Evolutionary conservation across 495 filamentous ascomycete genomes (phyloP).

Genomic region (Chaetomium cochliodes): DNA sequence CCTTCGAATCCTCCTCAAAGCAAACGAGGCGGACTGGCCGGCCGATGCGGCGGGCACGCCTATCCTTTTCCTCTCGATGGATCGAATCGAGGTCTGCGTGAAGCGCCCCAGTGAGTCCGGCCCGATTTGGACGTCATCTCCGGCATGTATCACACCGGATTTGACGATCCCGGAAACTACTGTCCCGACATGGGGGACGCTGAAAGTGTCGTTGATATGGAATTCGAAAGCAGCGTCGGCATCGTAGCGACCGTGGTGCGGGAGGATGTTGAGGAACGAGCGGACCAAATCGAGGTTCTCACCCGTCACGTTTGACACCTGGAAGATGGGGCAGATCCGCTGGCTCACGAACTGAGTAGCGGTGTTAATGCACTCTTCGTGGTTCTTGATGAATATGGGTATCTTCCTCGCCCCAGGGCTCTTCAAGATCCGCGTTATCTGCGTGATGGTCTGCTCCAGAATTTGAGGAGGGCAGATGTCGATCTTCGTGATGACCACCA

Average conservation of each 20-base stretch:
- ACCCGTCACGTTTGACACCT: slow-evolving; percentile 96
- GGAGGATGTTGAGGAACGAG: slow-evolving; percentile 91
- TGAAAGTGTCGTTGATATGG: slow-evolving; percentile 96
- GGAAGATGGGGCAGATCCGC: slow-evolving; percentile 95
- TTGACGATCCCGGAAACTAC: slow-evolving; percentile 95
- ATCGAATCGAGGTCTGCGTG: slow-evolving; percentile 81
- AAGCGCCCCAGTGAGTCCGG: slow-evolving; percentile 93
- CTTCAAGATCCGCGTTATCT: slow-evolving; percentile 88
- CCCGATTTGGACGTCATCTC: slow-evolving; percentile 84
- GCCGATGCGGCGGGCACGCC: slow-evolving; percentile 84
- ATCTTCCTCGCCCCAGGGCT: slow-evolving; percentile 92
- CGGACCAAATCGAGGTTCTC: slow-evolving; percentile 76
- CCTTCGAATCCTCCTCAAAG: slow-evolving; percentile 75
- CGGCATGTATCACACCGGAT: slow-evolving; percentile 80
- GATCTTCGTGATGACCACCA: slow-evolving; percentile 98
- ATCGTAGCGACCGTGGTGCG: slow-evolving; percentile 92
- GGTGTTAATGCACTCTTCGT: slow-evolving; percentile 88
- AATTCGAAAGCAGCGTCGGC: slow-evolving; percentile 88
- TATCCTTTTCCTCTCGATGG: slow-evolving; percentile 94
- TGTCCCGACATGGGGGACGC: slow-evolving; percentile 96
- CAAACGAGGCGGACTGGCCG: slow-evolving; percentile 90
- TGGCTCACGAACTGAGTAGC: slow-evolving; percentile 95
- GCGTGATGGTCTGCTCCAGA: slow-evolving; percentile 87
- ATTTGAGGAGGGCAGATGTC: slow-evolving; percentile 98
- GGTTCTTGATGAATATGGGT: slow-evolving; percentile 92